Base-by-base conservation (phyloP, 495 filamentous ascomycete species). In the Aspergillus steynii region DNA sequence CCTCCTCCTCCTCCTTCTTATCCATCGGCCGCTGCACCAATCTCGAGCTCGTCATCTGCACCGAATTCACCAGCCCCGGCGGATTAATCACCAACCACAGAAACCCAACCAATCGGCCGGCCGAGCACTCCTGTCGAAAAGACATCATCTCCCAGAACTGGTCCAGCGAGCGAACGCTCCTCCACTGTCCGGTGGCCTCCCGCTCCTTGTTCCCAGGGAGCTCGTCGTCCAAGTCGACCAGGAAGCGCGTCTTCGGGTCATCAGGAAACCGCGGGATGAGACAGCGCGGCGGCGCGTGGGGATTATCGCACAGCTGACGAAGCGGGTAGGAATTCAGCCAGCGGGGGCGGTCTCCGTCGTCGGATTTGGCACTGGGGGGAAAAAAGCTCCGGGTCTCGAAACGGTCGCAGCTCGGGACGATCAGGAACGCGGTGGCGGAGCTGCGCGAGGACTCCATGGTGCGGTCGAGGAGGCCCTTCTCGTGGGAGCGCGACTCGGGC, bases 141-240 rank as follows among this genome's bases (percentile, higher is more conserved):
- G 92, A 88, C 95, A 99, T 98, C 85, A 95, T 88, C 58, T 99
- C 95, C 95, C 95, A 99, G 73, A 99, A 99, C 64, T 94, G 88
- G 32, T 93, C 92, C 32, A 98, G 72, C 0, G 88, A 89, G 64
- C 78, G 85, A 20, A 97, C 88, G 64, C 88, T 92, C 65, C 84
- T 88, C 95, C 95, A 99, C 54, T 84, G 77, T 0, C 89, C 91
- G 14, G 81, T 51, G 45, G 59, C 66, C 42, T 78, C 77, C 25
- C 75, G 67, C 5, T 74, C 68, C 1, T 46, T 54, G 15, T 50
- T 27, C 29, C 80, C 82, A 0, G 86, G 78, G 25, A 90, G 78
- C 64, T 93, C 89, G 58, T 91, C 90, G 69, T 97, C 92, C 26
- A 99, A 78, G 67, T 97, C 93, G 55, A 92, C 82, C 45, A 97